These are phyloP conservation scores for Russula sp. DNA, from an alignment of 768 basidiomycete genomes.

Conservation along the genomic window DNA sequence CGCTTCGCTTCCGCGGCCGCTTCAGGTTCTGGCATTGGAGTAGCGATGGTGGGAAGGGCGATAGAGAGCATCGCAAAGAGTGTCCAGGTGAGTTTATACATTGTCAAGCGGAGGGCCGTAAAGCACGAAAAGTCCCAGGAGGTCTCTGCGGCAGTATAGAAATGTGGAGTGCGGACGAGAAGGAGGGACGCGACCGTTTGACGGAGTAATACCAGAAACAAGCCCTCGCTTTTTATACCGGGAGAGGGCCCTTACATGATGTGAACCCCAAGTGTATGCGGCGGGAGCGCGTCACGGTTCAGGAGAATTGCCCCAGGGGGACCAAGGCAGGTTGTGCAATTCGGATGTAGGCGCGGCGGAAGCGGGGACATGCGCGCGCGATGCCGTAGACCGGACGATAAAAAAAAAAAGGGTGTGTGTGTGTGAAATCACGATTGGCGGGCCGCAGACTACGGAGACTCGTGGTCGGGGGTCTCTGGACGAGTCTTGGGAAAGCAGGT, in stretches of 20 bases:
- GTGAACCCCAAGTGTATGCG: slow-evolving; percentile 9
- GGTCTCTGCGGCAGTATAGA: slow-evolving; percentile 1
- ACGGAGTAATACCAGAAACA: slow-evolving; percentile 5
- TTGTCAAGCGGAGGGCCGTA: slow-evolving; percentile 28
- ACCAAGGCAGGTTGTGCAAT: slow-evolving; percentile 8
- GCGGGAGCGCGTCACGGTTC: slow-evolving; percentile 15
- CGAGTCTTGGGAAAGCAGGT: neutral
- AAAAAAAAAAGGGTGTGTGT: neutral
- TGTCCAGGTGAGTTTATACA: slow-evolving; percentile 31
- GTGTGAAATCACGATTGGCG: neutral
- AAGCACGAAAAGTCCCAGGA: neutral
- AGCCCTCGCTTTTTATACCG: slow-evolving; percentile 19
- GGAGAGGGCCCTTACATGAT: slow-evolving; percentile 16
- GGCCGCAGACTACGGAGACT: slow-evolving; percentile 10
- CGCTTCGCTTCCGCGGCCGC: slow-evolving; percentile 37
- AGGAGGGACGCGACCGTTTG: slow-evolving; percentile 23
- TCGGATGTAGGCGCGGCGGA: slow-evolving; percentile 17
- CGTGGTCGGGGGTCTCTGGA: slow-evolving; percentile 5
- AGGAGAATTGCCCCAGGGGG: slow-evolving; percentile 19
- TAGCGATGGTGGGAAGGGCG: slow-evolving; percentile 36
- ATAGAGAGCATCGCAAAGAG: slow-evolving; percentile 37
- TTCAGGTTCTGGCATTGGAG: slow-evolving; percentile 37
- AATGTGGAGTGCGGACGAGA: slow-evolving; percentile 18
- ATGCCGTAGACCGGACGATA: slow-evolving; percentile 7
- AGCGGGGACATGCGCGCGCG: slow-evolving; percentile 16